A percentile compares a stretch with the other conserved stretches of the same genome.
phyloP scores from a whole-genome alignment of 805 yeast genomes.

The Candida montana region DNA sequence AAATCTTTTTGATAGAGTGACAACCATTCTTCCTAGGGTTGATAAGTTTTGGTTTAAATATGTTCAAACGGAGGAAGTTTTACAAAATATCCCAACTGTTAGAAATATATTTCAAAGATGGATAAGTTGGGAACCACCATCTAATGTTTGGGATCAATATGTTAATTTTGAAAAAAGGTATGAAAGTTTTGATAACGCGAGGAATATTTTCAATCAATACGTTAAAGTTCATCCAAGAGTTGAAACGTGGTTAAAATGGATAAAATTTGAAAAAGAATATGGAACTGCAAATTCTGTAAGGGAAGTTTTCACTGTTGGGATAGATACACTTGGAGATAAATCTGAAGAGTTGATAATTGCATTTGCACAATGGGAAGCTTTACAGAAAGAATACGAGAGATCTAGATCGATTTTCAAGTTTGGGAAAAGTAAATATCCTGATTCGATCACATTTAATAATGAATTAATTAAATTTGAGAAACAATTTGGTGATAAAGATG shows the following conservation, averaged over 20 bases:
- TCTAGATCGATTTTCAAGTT: conserved; percentile 52
- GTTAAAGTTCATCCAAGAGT: conserved; percentile 47
- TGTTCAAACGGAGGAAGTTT: conserved; percentile 74
- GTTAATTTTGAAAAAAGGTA: conserved; percentile 69
- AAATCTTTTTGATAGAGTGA: conserved; percentile 75
- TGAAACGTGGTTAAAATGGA: conserved; percentile 72
- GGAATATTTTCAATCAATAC: conserved; percentile 54
- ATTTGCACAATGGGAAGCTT: conserved; percentile 73
- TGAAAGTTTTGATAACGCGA: conserved; percentile 48
- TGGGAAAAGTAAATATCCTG: conserved; percentile 42
- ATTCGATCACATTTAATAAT: conserved; percentile 32
- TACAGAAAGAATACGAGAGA: conserved; percentile 55
- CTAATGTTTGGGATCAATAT: conserved; percentile 69
- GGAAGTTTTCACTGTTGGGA: conserved; percentile 60
- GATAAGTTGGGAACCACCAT: conserved; percentile 71
- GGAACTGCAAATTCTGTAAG: conserved; percentile 46
- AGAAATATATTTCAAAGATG: conserved; percentile 70
- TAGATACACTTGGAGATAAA: conserved; percentile 43
- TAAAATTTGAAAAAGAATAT: conserved; percentile 56
- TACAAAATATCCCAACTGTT: conserved; percentile 57
- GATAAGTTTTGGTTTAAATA: conserved; percentile 86
- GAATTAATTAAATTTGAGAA: conserved; percentile 58
- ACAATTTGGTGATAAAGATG: conserved; percentile 49
- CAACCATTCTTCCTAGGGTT: conserved; percentile 65
- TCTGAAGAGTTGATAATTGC: conserved; percentile 32